Percentiles rank a stretch among this genome's conserved stretches.
These are phyloP conservation scores for Alopecurus myosuroides DNA, from an alignment of 176 grass and related monocot genomes.

Conservation along the genomic window DNA sequence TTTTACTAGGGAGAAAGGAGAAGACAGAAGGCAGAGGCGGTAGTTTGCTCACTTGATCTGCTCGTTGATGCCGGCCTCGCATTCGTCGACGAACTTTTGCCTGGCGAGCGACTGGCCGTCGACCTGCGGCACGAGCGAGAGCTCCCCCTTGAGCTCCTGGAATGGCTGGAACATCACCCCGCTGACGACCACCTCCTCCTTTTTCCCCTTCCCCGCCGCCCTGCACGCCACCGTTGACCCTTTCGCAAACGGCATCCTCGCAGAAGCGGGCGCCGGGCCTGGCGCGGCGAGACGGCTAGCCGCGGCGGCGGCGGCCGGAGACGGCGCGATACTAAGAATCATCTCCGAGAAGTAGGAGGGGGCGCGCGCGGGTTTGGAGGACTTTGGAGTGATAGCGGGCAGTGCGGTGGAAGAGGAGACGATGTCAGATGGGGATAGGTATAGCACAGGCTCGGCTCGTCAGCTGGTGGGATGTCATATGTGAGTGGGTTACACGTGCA, in stretches of 20 bases:
- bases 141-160: constrained; percentile 65
- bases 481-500: constrained; percentile 23
- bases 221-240: not conserved
- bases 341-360: not conserved
- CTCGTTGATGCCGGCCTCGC: constrained; percentile 67
- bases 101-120: constrained; percentile 45
- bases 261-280: not conserved
- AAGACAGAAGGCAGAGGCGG: no score
- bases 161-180: constrained; percentile 78
- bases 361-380: not conserved
- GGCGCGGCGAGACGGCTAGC: not conserved
- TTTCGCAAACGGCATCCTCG: not conserved
- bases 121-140: constrained; percentile 55
- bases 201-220: not conserved
- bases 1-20: no score
- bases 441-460: not conserved
- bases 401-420: not conserved
- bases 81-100: constrained; percentile 54
- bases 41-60: constrained; percentile 65
- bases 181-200: constrained; percentile 36
- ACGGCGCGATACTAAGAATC: constrained; percentile 31
- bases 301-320: not conserved
- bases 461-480: not conserved
- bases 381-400: not conserved
- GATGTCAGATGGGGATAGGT: constrained; percentile 23